Evolutionary conservation across 805 yeast genomes (phyloP).

Genomic region (Schwanniomyces occidentalis): DNA sequence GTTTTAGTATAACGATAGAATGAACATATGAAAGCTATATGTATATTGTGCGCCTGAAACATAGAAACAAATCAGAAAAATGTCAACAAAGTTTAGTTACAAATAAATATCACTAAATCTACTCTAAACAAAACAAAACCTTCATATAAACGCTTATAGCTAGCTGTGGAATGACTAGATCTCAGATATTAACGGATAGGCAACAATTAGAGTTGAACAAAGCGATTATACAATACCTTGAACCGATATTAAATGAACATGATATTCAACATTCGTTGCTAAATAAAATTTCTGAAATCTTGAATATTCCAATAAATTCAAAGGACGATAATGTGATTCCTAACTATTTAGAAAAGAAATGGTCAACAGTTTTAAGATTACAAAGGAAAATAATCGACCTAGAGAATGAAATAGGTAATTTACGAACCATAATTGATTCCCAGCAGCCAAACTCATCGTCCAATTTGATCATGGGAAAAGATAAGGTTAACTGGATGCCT

Average conservation of each 20-base stretch:
- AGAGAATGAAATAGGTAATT: slow-evolving; percentile 55
- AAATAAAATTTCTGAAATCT: slow-evolving; percentile 6
- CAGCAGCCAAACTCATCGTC: slow-evolving; percentile 11
- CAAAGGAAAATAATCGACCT: slow-evolving; percentile 73
- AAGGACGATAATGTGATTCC: slow-evolving; percentile 32
- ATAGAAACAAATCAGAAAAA: too few relatives aligned
- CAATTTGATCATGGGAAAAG: slow-evolving; percentile 13
- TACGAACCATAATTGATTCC: slow-evolving; percentile 47
- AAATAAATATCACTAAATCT: too few relatives aligned
- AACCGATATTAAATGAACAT: slow-evolving; percentile 27
- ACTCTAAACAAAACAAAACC: too few relatives aligned
- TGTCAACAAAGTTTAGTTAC: too few relatives aligned
- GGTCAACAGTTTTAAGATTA: slow-evolving; percentile 81
- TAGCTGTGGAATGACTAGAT: slow-evolving; percentile 6
- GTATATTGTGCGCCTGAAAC: too few relatives aligned
- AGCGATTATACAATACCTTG: slow-evolving; percentile 51
- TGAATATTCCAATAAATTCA: slow-evolving; percentile 10
- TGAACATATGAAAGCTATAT: too few relatives aligned
- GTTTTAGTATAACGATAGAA: too few relatives aligned
- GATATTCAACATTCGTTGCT: slow-evolving; percentile 14
- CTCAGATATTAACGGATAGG: slow-evolving; percentile 33
- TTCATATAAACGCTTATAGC: too few relatives aligned
- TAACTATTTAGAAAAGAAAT: slow-evolving; percentile 67
- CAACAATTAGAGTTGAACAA: slow-evolving; percentile 49
- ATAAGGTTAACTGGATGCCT: slow-evolving; percentile 65